Evolutionary conservation across 345 rosid species (phyloP), one percentile per base, ranked within the genome.

Genomic region (Geranium brycei): DNA sequence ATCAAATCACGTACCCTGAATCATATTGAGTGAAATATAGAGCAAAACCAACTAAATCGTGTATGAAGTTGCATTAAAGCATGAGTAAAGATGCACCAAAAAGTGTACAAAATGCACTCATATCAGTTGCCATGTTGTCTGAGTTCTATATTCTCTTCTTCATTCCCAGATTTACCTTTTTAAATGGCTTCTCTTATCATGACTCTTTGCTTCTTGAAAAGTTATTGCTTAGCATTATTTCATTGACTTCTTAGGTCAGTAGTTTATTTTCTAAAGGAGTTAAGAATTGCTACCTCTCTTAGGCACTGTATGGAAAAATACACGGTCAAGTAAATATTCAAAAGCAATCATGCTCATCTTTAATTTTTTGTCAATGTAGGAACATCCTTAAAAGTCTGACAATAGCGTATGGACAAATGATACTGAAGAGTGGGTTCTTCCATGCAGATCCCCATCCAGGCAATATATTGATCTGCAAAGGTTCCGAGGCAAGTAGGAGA

Each of bases 361-460:
- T 38, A 55, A 56, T 59, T 60, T 68, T 38, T 71, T 35, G 61
- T 47, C 18, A 57, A 53, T 78, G 72, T 87, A 89, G 91, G 84
- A 89, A 81, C 68, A 89, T 92, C 78, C 88, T 92, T 17, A 73
- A 79, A 70, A 89, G 88, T 76, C 74, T 92, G 78, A 86, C 95
- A 51, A 75, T 68, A 64, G 95, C 96, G 6, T 92, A 92, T 71
- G 95, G 98, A 61, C 93, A 92, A 77, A 92, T 92, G 97, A 89
- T 92, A 73, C 79, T 92, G 78, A 89, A 86, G 83, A 89, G 95
- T 63, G 98, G 97, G 68, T 87, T 81, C 83, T 89, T 89, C 81
- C 98, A 89, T 64, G 97, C 96, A 19, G 98, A 92, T 83, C 95
- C 96, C 19, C 96, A 92, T 78, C 98, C 97, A 0, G 98, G 98